Percentiles rank a stretch among this genome's conserved stretches.
Evolutionary conservation across 805 yeast genomes (phyloP).

Genomic region (Ogataea pini): DNA sequence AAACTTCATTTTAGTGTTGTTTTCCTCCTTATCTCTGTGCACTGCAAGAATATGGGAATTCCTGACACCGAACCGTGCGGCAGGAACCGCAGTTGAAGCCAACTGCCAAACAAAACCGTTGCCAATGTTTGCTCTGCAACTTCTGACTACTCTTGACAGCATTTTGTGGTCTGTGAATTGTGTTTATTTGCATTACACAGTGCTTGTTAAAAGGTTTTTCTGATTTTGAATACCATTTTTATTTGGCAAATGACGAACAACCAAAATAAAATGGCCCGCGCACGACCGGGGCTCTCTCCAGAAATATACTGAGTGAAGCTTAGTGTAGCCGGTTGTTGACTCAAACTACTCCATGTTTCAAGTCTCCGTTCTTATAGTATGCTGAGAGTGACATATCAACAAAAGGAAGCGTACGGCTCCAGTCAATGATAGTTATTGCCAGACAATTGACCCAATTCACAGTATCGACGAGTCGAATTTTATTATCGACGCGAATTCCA

Average conservation of each 20-base stretch:
- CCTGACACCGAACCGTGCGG: constrained; percentile 17
- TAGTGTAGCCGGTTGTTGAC: no score
- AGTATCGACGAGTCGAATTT: neutral
- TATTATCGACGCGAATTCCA: neutral
- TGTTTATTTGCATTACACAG: neutral
- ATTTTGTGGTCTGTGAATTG: neutral
- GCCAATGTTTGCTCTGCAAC: constrained; percentile 1
- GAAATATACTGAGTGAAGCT: no score
- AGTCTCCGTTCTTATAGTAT: no score
- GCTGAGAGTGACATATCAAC: no score
- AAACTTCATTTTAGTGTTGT: constrained; percentile 68
- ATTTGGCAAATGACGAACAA: constrained; percentile 9
- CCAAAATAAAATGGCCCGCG: constrained; percentile 6
- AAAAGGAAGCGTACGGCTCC: no score
- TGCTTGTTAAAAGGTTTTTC: neutral
- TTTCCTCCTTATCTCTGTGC: constrained; percentile 70
- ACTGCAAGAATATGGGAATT: constrained; percentile 45
- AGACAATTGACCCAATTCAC: neutral
- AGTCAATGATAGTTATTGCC: no score
- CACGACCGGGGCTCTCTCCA: constrained; percentile 9
- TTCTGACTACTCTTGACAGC: constrained; percentile 12
- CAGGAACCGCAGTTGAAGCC: neutral
- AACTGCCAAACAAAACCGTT: neutral
- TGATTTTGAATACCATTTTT: neutral
- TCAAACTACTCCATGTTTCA: no score